Evolutionary conservation across 2,329 filamentous ascomycete species (phyloP).

Genomic region (Botrytis galanthina): DNA sequence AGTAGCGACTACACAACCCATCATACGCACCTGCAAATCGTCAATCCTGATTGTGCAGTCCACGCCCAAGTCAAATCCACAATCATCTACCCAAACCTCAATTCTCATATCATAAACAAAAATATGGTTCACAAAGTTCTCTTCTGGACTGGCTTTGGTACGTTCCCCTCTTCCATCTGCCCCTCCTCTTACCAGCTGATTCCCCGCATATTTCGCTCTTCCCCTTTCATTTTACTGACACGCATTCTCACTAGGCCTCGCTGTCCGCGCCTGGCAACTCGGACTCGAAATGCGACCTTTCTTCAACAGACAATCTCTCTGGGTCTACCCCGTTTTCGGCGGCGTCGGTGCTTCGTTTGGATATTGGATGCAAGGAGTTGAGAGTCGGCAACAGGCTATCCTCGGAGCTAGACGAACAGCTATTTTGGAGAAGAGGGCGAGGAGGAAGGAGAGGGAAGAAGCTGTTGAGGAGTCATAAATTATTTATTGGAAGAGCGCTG

Average conservation of each 20-base stretch:
- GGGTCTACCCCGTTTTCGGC: conserved; percentile 89
- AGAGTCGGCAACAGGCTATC: conserved; percentile 74
- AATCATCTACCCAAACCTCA: not conserved
- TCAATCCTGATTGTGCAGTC: not conserved
- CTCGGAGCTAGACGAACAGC: conserved; percentile 74
- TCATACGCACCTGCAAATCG: not conserved
- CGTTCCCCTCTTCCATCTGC: conserved; percentile 39
- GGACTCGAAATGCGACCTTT: conserved; percentile 98
- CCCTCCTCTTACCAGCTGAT: not conserved
- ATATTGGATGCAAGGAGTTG: conserved; percentile 93
- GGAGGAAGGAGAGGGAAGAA: conserved; percentile 68
- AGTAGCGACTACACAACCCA: not conserved
- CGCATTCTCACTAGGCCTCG: conserved; percentile 66
- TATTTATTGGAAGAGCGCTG: not conserved
- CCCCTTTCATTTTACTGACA: conserved; percentile 1
- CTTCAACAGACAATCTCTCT: conserved; percentile 79
- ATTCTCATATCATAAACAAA: conserved; percentile 10
- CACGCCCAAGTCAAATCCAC: not conserved
- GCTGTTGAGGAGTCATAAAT: conserved; percentile 39
- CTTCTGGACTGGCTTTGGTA: conserved; percentile 93
- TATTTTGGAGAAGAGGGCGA: conserved; percentile 84
- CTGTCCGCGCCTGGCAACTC: conserved; percentile 91
- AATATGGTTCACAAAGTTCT: conserved; percentile 55
- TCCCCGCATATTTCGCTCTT: conserved; percentile 18
- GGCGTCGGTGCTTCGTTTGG: conserved; percentile 86